phyloP scores from a whole-genome alignment of 805 yeast genomes.

The Candida nitratophila region DNA sequence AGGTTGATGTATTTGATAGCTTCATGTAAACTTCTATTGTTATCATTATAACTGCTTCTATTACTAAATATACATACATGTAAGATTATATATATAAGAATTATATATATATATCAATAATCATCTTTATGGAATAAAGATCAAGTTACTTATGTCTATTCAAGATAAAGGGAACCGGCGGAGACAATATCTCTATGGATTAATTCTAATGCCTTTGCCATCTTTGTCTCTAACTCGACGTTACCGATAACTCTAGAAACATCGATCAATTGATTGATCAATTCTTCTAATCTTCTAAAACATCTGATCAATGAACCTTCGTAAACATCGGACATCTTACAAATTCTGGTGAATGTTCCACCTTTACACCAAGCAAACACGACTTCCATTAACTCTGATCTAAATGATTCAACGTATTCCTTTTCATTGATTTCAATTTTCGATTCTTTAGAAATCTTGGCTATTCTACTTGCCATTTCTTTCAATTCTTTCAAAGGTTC shows the following conservation, averaged over 20 bases:
- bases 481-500: constrained; percentile 86
- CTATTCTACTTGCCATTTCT: constrained; percentile 87
- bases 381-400: constrained; percentile 94
- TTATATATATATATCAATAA: too few species aligned
- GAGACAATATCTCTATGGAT: constrained; percentile 95
- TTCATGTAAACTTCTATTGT: constrained; percentile 4
- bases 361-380: constrained; percentile 97
- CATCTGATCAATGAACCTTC: constrained; percentile 94
- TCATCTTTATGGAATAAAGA: too few species aligned
- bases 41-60: too few species aligned
- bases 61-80: too few species aligned
- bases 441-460: constrained; percentile 82
- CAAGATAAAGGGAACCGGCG: constrained; percentile 84
- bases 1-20: constrained; percentile 16
- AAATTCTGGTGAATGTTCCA: constrained; percentile 90
- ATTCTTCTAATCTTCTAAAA: constrained; percentile 91
- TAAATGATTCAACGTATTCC: constrained; percentile 86
- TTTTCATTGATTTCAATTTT: constrained; percentile 86
- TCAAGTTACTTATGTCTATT: constrained; percentile 1
- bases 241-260: constrained; percentile 97
- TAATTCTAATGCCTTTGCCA: constrained; percentile 77
- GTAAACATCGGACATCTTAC: constrained; percentile 98
- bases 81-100: too few species aligned
- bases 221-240: constrained; percentile 73
- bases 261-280: constrained; percentile 79